Percentiles rank a stretch among this genome's conserved stretches.
phyloP scores from a whole-genome alignment of 2,329 filamentous ascomycete genomes.

The Colletotrichum lindemuthianum region DNA sequence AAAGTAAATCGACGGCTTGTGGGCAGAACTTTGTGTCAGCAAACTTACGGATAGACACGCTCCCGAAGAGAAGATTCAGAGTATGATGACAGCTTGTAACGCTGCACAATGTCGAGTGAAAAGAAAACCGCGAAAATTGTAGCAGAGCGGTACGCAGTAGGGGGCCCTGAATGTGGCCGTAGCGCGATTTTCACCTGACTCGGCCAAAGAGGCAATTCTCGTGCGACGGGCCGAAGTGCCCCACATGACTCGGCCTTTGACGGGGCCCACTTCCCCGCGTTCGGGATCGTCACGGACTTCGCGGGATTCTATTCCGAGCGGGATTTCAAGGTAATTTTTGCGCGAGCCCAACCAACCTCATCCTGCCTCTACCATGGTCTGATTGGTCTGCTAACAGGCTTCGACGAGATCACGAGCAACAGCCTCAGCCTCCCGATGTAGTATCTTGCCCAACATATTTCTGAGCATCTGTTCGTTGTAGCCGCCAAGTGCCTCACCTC shows the following conservation, averaged over 20 bases:
- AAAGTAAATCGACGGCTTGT: no score
- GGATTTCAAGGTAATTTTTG: neutral
- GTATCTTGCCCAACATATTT: conserved; percentile 1
- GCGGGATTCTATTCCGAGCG: neutral
- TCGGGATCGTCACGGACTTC: conserved; percentile 19
- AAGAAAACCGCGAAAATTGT: no score
- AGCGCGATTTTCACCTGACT: neutral
- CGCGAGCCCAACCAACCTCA: neutral
- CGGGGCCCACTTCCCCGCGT: conserved; percentile 27
- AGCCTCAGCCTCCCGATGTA: conserved; percentile 19
- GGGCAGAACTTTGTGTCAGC: no score
- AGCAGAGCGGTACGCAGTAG: no score
- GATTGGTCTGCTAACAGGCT: neutral
- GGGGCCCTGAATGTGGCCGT: neutral
- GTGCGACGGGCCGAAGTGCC: neutral
- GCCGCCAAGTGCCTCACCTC: no score
- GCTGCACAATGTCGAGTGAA: no score
- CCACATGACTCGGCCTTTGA: conserved; percentile 20
- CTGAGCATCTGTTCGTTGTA: neutral
- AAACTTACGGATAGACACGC: no score
- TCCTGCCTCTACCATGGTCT: neutral
- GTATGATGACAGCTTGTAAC: no score
- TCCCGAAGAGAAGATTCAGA: no score
- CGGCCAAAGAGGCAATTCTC: fast-evolving
- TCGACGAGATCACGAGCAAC: conserved; percentile 1